phyloP scores from a whole-genome alignment of 176 grass and related monocot species.

The Triticum dicoccoides region DNA sequence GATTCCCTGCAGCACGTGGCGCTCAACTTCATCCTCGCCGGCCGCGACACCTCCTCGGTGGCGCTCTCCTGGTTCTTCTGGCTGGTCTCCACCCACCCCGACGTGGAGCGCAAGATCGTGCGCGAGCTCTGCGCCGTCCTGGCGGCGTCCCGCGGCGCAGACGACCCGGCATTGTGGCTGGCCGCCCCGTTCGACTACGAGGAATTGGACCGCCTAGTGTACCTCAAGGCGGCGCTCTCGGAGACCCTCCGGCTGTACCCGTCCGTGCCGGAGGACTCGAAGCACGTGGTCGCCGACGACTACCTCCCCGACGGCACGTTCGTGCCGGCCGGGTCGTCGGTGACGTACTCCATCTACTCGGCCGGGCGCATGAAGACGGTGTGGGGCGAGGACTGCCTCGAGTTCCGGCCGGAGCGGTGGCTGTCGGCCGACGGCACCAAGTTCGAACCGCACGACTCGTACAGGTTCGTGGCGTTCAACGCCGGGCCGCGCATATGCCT shows the following conservation, averaged over 20 bases:
- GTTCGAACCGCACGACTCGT: conserved; percentile 80
- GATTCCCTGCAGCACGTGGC: conserved; percentile 90
- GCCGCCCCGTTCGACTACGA: conserved; percentile 63
- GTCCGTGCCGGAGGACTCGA: conserved; percentile 93
- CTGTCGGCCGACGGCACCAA: conserved; percentile 60
- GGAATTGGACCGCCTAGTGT: conserved; percentile 83
- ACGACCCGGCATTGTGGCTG: conserved; percentile 56
- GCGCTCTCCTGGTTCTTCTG: conserved; percentile 99
- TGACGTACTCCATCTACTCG: conserved; percentile 96
- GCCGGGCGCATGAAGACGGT: conserved; percentile 84
- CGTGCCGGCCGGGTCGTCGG: conserved; percentile 76
- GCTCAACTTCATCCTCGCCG: conserved; percentile 98
- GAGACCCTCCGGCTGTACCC: conserved; percentile 93
- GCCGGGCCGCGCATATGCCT: conserved; percentile 92
- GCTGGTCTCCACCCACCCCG: conserved; percentile 87
- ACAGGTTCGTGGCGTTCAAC: conserved; percentile 92
- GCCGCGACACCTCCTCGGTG: conserved; percentile 94
- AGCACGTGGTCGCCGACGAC: conserved; percentile 85
- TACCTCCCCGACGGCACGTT: conserved; percentile 85
- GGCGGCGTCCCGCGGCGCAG: conserved; percentile 49
- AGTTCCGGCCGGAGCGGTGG: conserved; percentile 89
- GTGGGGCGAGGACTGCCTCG: conserved; percentile 89
- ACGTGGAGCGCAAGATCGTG: conserved; percentile 58
- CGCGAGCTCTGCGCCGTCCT: conserved; percentile 78
- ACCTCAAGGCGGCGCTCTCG: conserved; percentile 89